A percentile compares a stretch with the other conserved stretches of the same genome.
These are phyloP conservation scores for Limnanthes douglasii DNA, from an alignment of 345 rosid species.

Conservation along the genomic window DNA sequence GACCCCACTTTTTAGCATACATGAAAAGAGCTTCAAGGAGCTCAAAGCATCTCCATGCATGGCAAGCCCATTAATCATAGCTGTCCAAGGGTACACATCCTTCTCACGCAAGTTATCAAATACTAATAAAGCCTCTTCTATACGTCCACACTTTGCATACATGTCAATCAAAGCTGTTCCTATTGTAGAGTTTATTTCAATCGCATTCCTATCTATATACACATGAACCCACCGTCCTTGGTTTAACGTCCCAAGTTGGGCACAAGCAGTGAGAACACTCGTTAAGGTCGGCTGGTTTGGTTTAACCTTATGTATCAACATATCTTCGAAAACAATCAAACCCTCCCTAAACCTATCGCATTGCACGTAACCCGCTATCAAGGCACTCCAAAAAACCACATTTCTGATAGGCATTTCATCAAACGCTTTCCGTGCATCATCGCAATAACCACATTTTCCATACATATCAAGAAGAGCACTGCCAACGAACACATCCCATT, in stretches of 20 bases:
- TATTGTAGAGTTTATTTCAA: constrained; percentile 8
- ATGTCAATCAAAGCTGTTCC: constrained; percentile 19
- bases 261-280: constrained; percentile 20
- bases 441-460: constrained; percentile 12
- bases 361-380: constrained; percentile 19
- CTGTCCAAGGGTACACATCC: constrained; percentile 24
- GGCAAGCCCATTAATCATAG: constrained; percentile 36
- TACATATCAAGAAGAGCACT: constrained; percentile 24
- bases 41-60: constrained; percentile 23
- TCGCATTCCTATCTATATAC: constrained; percentile 5
- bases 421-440: constrained; percentile 17
- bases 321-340: constrained; percentile 12
- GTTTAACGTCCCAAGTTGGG: constrained; percentile 14
- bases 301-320: constrained; percentile 12
- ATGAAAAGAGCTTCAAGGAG: constrained; percentile 18
- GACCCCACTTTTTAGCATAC: constrained; percentile 18
- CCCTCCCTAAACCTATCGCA: constrained; percentile 15
- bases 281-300: constrained; percentile 14
- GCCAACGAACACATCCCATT: constrained; percentile 17
- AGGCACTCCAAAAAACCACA: constrained; percentile 21
- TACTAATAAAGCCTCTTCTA: constrained; percentile 14
- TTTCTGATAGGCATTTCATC: constrained; percentile 18
- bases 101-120: constrained; percentile 10
- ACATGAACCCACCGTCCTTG: constrained; percentile 16
- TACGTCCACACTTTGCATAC: constrained; percentile 19